These are phyloP conservation scores for Schizonepeta tenuifolia DNA, from an alignment of 257 asterid genomes.

Conservation along the genomic window DNA sequence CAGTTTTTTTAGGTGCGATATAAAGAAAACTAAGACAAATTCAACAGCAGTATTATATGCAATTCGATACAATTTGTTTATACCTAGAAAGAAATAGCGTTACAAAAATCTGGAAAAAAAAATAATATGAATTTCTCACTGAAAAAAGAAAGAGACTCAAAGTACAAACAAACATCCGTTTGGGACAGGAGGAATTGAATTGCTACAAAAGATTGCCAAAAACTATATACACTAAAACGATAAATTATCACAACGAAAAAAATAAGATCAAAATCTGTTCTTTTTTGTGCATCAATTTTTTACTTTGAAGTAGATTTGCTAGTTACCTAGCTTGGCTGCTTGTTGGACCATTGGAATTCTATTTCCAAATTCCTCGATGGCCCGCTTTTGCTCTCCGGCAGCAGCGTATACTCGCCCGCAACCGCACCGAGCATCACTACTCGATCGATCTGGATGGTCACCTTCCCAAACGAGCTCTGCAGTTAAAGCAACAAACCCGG, in stretches of 20 bases:
- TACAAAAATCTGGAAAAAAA: constrained; percentile 5
- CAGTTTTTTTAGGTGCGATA: not conserved
- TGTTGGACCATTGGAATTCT: constrained; percentile 94
- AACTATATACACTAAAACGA: constrained; percentile 49
- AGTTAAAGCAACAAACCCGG: constrained; percentile 3
- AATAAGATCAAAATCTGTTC: constrained; percentile 28
- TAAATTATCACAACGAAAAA: constrained; percentile 24
- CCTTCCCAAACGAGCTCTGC: constrained; percentile 98
- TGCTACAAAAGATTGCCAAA: constrained; percentile 32
- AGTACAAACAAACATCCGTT: constrained; percentile 43
- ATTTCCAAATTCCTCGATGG: constrained; percentile 92
- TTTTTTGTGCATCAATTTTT: constrained; percentile 28
- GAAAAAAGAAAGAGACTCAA: constrained; percentile 30
- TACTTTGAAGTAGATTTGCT: constrained; percentile 19
- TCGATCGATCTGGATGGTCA: constrained; percentile 95
- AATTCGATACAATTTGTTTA: constrained; percentile 19
- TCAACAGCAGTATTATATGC: not conserved
- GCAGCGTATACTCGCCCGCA: constrained; percentile 88
- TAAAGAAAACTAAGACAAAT: not conserved
- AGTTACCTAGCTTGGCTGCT: constrained; percentile 35
- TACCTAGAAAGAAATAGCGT: constrained; percentile 8
- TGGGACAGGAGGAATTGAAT: constrained; percentile 15
- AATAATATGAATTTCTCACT: not conserved
- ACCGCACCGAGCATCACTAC: constrained; percentile 99
- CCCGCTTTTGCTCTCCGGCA: constrained; percentile 95